These are phyloP conservation scores for Persicaria maculosa DNA, from an alignment of 148 eudicot genomes.

Conservation along the genomic window DNA sequence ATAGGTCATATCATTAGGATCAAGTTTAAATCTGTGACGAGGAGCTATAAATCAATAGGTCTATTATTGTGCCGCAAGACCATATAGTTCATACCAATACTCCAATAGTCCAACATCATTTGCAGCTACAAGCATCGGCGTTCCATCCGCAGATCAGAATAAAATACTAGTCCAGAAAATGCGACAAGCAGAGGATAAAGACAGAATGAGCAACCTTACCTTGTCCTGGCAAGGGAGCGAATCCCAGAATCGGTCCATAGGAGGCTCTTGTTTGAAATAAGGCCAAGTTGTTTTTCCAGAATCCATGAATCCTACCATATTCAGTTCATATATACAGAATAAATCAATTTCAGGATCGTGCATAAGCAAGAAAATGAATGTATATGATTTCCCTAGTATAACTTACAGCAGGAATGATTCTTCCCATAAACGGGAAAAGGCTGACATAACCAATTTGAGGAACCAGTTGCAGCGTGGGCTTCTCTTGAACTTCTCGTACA, in stretches of 20 bases:
- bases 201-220: slow-evolving; percentile 27
- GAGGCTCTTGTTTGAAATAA: slow-evolving; percentile 71
- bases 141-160: not conserved
- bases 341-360: not conserved
- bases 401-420: slow-evolving; percentile 90
- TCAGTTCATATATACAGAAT: not conserved
- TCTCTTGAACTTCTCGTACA: slow-evolving; percentile 64
- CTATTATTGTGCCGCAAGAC: not conserved
- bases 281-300: slow-evolving; percentile 79
- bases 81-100: not conserved
- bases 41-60: not conserved
- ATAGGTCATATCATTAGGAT: not conserved
- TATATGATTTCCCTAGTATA: not conserved
- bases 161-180: not conserved
- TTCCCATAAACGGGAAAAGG: slow-evolving; percentile 82
- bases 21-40: not conserved
- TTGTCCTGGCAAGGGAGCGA: slow-evolving; percentile 82
- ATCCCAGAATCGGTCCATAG: slow-evolving; percentile 80
- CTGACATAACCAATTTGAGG: slow-evolving; percentile 95
- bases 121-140: not conserved
- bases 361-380: not conserved
- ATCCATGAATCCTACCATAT: slow-evolving; percentile 59
- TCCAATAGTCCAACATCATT: not conserved
- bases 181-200: not conserved
- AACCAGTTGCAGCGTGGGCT: slow-evolving; percentile 66